Base-by-base conservation (phyloP, 352 stramenopile species). In the Pythium sukuiense region DNA sequence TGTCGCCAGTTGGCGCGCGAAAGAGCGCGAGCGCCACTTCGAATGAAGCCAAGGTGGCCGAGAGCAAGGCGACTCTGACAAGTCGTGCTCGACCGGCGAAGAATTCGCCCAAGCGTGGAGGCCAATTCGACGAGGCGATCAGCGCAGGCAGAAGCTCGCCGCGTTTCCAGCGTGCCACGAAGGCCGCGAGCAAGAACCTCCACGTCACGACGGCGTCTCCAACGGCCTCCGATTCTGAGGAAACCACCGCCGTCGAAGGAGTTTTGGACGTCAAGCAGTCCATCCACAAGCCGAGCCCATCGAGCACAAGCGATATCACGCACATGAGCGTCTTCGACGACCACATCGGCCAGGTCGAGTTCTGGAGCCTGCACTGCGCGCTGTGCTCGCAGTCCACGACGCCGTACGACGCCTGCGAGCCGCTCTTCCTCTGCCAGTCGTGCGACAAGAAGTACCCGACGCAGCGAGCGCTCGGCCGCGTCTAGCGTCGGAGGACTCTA, bases 371-470 rank as follows among this genome's bases (percentile, higher is more conserved):
- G 24, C 72, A 86, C 61, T 93, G 85, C 65, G 84, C 83, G 8
- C 59, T 93, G 13, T 93, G 85, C 66, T 87, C 76, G 30, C 69
- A 78, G 41, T 65, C 76, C 16, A 64, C 80, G 20, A 72, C 66
- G 32, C 65, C 72, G 61, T 71, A 70, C 67, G 71, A 73, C 41
- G 75, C 71, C 5, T 78, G 70, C 65, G 81, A 88, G 35, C 77
- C 75, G 63, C 74, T 90, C 24, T 90, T 91, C 63, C 65, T 94
- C 11, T 91, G 83, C 26, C 70, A 73, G 14, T 69, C 77, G 54
- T 92, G 83, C 76, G 85, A 94, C 70, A 77, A 79, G 63, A 94
- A 92, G 69, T 93, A 93, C 72, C 85, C 85, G 60, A 93, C 85
- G 59, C 85, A 90, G 59, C 81, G 85, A 54, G 70, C 80, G 52